phyloP scores from a whole-genome alignment of 805 yeast genomes.

The Ogataea nonfermentans region DNA sequence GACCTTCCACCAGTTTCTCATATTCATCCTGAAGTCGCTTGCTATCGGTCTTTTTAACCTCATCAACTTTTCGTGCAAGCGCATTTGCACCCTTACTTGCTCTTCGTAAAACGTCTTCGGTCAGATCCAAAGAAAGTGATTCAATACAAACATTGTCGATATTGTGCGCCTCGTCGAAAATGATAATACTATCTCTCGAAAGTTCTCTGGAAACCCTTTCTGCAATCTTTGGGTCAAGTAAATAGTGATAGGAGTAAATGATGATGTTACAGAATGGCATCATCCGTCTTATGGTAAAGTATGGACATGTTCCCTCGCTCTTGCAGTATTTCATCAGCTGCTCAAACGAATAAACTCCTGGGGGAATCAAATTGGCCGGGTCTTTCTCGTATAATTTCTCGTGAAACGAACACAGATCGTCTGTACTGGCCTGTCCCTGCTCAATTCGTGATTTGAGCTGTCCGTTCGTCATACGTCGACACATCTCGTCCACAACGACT shows the following conservation, averaged over 20 bases:
- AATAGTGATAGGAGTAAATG: conserved; percentile 94
- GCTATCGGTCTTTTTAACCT: conserved; percentile 79
- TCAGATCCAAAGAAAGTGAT: conserved; percentile 84
- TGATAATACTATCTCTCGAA: conserved; percentile 88
- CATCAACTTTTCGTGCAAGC: conserved; percentile 77
- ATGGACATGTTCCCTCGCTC: conserved; percentile 83
- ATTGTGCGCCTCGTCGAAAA: conserved; percentile 98
- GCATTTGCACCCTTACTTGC: conserved; percentile 87
- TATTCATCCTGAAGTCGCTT: conserved; percentile 86
- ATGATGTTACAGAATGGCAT: conserved; percentile 90
- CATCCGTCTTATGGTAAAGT: conserved; percentile 97
- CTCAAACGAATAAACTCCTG: conserved; percentile 95
- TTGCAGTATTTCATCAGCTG: conserved; percentile 75
- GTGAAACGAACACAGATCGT: conserved; percentile 77
- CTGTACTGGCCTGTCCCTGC: conserved; percentile 54
- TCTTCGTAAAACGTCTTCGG: conserved; percentile 81
- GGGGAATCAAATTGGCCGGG: conserved; percentile 84
- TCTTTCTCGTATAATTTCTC: conserved; percentile 85
- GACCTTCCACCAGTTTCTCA: conserved; percentile 84
- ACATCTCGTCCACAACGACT: conserved; percentile 89
- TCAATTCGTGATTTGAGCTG: conserved; percentile 68
- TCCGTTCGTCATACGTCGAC: conserved; percentile 93
- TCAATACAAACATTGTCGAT: conserved; percentile 98
- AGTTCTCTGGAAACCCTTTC: conserved; percentile 91
- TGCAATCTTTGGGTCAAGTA: conserved; percentile 95